Base-by-base conservation (phyloP, 2,329 filamentous ascomycete genomes). In the Podosphaera fusca region DNA sequence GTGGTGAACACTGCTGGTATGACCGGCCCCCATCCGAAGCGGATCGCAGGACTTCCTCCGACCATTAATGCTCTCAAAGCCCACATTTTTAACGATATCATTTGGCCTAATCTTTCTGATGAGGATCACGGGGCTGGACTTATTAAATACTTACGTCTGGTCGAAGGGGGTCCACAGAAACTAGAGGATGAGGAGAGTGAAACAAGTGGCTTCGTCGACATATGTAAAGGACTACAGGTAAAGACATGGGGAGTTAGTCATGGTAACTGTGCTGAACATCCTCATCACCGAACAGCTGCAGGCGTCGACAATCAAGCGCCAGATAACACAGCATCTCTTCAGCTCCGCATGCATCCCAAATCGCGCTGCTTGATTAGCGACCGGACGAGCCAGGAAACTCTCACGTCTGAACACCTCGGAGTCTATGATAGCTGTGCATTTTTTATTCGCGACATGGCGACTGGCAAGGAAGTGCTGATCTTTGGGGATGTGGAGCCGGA, bases 401-500 rank as follows among this genome's bases (percentile, higher is more conserved):
- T 3, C 38, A 52, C 40, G 45, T 47, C 47, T 7, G 53, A 58
- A 33, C 56, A 40, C 55, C 65, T 76, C 38, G 88, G 83, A 63
- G 84, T 88, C 0, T 84, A 87, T 59, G 87, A 95, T 67, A 94
- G 87, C 61, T 92, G 88, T 21, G 90, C 87, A 0, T 96, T 89
- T 69, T 96, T 98, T 69, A 85, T 98, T 61, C 84, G 87, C 42
- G 85, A 92, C 59, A 73, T 82, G 38, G 67, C 71, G 0, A 84
- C 80, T 0, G 77, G 79, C 1, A 77, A 77, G 36, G 90, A 98
- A 69, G 79, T 96, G 2, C 78, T 98, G 59, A 85, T 98, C 54
- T 96, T 95, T 67, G 92, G 92, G 21, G 92, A 98, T 62, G 86
- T 96, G 42, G 92, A 98, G 66, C 88, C 92, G 0, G 92, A 98